Evolutionary conservation across 1,284 basidiomycete species (phyloP).

Genomic region (Trichosporon sp.): DNA sequence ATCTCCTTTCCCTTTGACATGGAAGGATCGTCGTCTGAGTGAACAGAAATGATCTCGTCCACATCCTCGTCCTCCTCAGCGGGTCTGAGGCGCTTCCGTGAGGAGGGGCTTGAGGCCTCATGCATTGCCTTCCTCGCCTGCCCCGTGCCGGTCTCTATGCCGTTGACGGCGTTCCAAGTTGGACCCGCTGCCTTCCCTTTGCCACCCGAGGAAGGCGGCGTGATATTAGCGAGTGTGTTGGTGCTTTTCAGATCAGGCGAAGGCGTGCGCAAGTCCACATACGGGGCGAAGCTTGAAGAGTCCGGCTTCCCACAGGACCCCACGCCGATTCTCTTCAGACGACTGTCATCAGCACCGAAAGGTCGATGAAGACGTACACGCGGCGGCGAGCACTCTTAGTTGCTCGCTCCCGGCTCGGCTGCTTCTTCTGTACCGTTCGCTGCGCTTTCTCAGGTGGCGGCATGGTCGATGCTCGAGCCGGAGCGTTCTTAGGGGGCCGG

Average conservation of each 20-base stretch:
- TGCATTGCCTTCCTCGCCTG: background rate
- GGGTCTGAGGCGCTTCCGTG: background rate
- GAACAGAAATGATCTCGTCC: background rate
- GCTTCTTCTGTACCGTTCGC: no score
- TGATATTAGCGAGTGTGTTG: background rate
- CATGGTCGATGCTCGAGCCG: background rate
- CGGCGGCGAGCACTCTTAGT: background rate
- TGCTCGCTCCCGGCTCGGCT: background rate
- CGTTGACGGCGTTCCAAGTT: background rate
- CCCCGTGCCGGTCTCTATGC: background rate
- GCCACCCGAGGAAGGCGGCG: background rate
- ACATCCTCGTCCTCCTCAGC: background rate
- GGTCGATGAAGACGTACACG: background rate
- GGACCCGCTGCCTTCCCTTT: background rate
- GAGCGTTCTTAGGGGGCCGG: background rate
- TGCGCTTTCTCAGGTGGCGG: background rate
- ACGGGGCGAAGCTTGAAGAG: background rate
- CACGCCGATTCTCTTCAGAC: background rate
- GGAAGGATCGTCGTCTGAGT: background rate
- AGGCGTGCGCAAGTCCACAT: background rate
- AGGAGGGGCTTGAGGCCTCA: background rate
- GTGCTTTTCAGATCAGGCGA: background rate
- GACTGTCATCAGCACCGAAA: background rate
- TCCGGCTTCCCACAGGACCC: background rate
- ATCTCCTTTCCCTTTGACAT: background rate